Percentiles rank a stretch among this genome's conserved stretches.
These are phyloP conservation scores for Monilinia polystroma DNA, from an alignment of 2,329 filamentous ascomycete species.

Conservation along the genomic window DNA sequence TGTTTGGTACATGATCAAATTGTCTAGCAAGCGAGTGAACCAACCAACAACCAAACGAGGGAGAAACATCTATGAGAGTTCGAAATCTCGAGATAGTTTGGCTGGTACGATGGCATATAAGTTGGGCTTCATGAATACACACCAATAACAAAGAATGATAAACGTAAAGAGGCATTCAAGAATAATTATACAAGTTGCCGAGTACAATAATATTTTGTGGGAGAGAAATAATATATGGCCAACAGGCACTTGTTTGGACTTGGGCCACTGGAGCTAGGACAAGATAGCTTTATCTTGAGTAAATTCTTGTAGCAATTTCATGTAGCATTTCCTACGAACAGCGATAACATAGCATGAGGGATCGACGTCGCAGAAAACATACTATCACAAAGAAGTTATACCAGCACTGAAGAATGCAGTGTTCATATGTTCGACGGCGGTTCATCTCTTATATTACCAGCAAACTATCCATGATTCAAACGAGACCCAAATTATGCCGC, in stretches of 20 bases:
- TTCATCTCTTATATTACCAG: not conserved
- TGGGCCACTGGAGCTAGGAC: not conserved
- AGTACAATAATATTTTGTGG: slow-evolving; percentile 1
- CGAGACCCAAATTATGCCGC: not conserved
- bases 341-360: not conserved
- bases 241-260: not conserved
- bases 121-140: not conserved
- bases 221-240: not conserved
- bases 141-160: not conserved
- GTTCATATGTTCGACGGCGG: not conserved
- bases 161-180: not conserved
- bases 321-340: not conserved
- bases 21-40: not conserved
- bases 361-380: not conserved
- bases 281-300: not conserved
- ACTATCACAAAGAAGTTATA: not conserved
- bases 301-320: not conserved
- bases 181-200: not conserved
- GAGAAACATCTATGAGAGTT: not conserved
- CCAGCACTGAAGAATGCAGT: not conserved
- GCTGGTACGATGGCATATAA: not conserved
- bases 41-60: not conserved
- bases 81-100: not conserved
- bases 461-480: not conserved
- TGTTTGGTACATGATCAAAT: not conserved